These are phyloP conservation scores for Arthrinium phaeospermum DNA, from an alignment of 2,329 filamentous ascomycete genomes.

Conservation along the genomic window DNA sequence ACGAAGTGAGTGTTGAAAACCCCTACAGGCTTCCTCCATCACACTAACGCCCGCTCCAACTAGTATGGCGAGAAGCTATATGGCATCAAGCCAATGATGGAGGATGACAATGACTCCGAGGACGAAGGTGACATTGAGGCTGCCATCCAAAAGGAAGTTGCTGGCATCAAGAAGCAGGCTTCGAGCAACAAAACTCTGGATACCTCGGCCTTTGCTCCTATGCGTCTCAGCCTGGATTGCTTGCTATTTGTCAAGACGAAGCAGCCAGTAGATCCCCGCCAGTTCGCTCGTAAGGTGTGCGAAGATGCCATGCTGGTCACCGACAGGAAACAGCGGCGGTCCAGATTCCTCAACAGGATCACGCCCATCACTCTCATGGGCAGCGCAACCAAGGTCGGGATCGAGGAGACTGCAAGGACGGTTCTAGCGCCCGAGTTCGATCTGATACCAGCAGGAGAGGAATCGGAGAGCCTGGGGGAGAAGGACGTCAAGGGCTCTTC, in stretches of 20 bases:
- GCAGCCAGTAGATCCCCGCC: slow-evolving; percentile 60
- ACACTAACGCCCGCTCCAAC: slow-evolving; percentile 24
- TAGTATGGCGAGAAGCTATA: slow-evolving; percentile 72
- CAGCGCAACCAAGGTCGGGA: slow-evolving; percentile 71
- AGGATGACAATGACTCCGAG: slow-evolving; percentile 43
- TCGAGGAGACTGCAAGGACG: slow-evolving; percentile 67
- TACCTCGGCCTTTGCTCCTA: slow-evolving; percentile 53
- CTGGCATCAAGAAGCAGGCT: slow-evolving; percentile 54
- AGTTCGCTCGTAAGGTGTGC: slow-evolving; percentile 60
- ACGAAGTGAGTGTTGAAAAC: slow-evolving; percentile 59
- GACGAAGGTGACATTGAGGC: slow-evolving; percentile 72
- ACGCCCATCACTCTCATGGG: slow-evolving; percentile 54
- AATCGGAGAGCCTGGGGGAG: slow-evolving; percentile 26
- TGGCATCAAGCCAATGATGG: slow-evolving; percentile 48
- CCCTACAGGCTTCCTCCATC: background rate
- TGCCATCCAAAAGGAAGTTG: slow-evolving; percentile 75
- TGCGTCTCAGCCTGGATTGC: slow-evolving; percentile 65
- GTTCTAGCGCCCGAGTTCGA: slow-evolving; percentile 70
- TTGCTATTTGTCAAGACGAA: slow-evolving; percentile 66
- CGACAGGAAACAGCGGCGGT: slow-evolving; percentile 50
- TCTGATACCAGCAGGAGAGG: slow-evolving; percentile 38
- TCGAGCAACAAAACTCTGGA: background rate
- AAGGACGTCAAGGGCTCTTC: slow-evolving; percentile 38
- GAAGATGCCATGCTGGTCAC: slow-evolving; percentile 54
- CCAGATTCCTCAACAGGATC: slow-evolving; percentile 66